These are phyloP conservation scores for Volvox carteri DNA, from an alignment of 163 green algal genomes.

Conservation along the genomic window DNA sequence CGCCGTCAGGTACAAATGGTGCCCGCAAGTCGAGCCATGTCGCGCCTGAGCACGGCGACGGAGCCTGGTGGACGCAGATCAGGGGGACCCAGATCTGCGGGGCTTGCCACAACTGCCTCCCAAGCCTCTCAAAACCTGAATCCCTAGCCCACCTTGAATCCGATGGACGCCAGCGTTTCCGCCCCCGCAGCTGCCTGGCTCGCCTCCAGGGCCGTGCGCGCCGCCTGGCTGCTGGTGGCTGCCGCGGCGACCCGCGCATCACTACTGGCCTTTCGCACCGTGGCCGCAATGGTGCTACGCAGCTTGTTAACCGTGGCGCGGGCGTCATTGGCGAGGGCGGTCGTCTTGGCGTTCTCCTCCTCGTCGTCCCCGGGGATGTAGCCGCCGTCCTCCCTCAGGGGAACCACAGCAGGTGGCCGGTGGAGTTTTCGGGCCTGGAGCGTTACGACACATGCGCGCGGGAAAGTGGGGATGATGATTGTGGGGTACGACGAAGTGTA, in stretches of 20 bases:
- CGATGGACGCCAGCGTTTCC: neutral
- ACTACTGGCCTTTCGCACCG: neutral
- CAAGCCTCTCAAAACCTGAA: no score
- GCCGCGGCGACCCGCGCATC: neutral
- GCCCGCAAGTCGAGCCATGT: no score
- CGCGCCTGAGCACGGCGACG: no score
- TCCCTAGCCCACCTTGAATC: constrained; percentile 13
- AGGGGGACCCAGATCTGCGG: no score
- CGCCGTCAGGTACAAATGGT: no score
- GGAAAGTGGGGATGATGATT: no score
- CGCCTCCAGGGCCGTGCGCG: constrained; percentile 16
- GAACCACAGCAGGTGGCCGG: neutral
- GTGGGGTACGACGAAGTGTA: no score
- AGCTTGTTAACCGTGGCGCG: neutral
- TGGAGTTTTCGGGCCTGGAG: neutral
- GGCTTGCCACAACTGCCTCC: no score
- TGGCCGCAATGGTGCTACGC: neutral
- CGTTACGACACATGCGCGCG: no score
- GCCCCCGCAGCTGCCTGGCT: neutral
- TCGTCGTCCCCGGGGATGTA: constrained; percentile 22
- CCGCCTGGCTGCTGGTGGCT: neutral
- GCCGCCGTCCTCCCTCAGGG: constrained; percentile 23
- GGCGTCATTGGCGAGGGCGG: neutral
- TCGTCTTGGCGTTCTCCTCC: neutral
- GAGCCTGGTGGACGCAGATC: no score